Base-by-base conservation (phyloP, 1,284 basidiomycete species). In the Ceratobasidium sp. region DNA sequence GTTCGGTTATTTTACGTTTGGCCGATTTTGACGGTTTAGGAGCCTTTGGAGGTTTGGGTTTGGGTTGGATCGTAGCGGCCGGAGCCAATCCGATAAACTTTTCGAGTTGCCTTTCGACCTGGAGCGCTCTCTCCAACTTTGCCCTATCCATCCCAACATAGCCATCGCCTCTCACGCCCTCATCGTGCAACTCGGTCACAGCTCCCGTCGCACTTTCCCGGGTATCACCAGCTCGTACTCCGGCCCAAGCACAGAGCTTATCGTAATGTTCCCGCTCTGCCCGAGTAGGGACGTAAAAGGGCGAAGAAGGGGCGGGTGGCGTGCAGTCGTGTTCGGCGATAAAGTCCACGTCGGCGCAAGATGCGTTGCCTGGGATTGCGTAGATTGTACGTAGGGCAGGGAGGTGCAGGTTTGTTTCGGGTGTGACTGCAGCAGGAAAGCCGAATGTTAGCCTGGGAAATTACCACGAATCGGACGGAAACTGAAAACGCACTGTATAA, bases 241-340 rank as follows among this genome's bases (percentile, higher is more conserved):
- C 70, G 44, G 70, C 70, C 70, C 70, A 74, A 20, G 59, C 70
- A 33, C 70, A 74, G 1, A 74, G 26, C 7, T 46, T 40, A 17
- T 74, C 59, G 33, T 74, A 74, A 44, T 74, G 70, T 48, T 48
- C 57, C 33, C 57, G 20, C 64, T 74, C 70, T 13, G 57, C 59
- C 5, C 59, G 57, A 10, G 70, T 74, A 40, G 70, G 70, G 12
- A 74, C 44, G 59, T 74, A 74, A 23, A 61, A 62, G n/a, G 70
- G 70, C 13, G 57, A 64, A 20, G 57, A 62, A 15, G 70, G 57
- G 10, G 57, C 33, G 57, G 70, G 70, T 17, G 70, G 57, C 6
- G 70, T 74, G 70, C 70, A 74, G 46, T 74, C 70, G 46, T 74
- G 70, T 26, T 74, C 70, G 7, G 42, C 56, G 46, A 74, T 64